Conservation (phyloP, 2,329 filamentous ascomycete genomes). For the Trichoderma sp. region DNA sequence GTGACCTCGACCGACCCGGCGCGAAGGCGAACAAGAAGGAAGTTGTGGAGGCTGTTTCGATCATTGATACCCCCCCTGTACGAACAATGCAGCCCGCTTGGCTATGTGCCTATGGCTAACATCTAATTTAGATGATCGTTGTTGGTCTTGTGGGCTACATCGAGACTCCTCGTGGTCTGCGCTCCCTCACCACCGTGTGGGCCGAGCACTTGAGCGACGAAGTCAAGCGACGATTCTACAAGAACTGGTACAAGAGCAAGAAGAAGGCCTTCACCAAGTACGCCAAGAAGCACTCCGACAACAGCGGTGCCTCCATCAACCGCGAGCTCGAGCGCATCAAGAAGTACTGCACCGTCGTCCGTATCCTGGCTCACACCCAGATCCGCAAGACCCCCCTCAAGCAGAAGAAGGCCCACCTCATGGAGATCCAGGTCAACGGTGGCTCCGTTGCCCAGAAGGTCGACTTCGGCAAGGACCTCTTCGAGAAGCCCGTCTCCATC, state of each 20-base stretch:
- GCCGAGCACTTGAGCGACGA: slow-evolving; percentile 98
- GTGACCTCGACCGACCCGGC: slow-evolving; percentile 97
- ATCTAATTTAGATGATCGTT: slow-evolving; percentile 88
- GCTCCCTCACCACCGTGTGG: slow-evolving; percentile 99
- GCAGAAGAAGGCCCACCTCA: slow-evolving; percentile 99
- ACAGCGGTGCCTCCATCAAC: slow-evolving; percentile 82
- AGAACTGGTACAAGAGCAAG: slow-evolving; percentile 99
- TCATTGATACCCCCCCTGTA: slow-evolving; percentile 95
- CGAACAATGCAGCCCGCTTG: slow-evolving; percentile 79
- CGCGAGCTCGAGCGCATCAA: slow-evolving; percentile 99
- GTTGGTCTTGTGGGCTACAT: slow-evolving; percentile 99
- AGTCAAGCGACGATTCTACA: slow-evolving; percentile 99
- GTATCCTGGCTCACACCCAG: slow-evolving; percentile 98
- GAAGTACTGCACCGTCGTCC: slow-evolving; percentile 99
- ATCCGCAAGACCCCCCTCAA: slow-evolving; percentile 98
- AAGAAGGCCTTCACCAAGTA: slow-evolving; percentile 99
- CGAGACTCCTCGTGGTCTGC: slow-evolving; percentile 98
- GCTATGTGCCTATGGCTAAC: slow-evolving; percentile 70
- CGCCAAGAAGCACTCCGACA: slow-evolving; percentile 99
- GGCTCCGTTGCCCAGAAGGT: slow-evolving; percentile 96
- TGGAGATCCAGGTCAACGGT: slow-evolving; percentile 99
- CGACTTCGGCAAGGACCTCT: slow-evolving; percentile 87
- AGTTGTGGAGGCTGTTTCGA: slow-evolving; percentile 81
- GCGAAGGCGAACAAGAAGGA: slow-evolving; percentile 99
- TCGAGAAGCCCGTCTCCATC: slow-evolving; percentile 98